Percentiles rank a stretch among this genome's conserved stretches.
phyloP scores from a whole-genome alignment of 108 stramenopile species.

The Fistulifera pelliculosa region DNA sequence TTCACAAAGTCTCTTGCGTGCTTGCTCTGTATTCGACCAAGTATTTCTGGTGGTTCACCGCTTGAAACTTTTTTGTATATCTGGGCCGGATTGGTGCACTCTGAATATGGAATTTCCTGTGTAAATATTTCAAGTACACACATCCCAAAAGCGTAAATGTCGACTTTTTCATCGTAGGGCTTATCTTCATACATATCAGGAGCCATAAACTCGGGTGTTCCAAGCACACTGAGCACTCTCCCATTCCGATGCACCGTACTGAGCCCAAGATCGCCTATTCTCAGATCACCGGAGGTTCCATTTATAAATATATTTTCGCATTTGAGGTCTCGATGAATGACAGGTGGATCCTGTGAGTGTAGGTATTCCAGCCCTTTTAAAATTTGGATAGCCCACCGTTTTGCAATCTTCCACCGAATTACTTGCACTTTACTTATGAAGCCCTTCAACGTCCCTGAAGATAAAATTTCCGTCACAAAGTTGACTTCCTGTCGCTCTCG shows the following conservation, averaged over 20 bases:
- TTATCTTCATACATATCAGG: constrained; percentile 96
- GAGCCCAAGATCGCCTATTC: constrained; percentile 96
- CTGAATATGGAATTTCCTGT: constrained; percentile 90
- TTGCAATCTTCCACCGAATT: constrained; percentile 93
- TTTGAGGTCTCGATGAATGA: constrained; percentile 98
- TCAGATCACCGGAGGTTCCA: constrained; percentile 91
- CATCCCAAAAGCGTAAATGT: constrained; percentile 99
- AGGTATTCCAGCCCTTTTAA: constrained; percentile 92
- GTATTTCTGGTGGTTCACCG: constrained; percentile 76
- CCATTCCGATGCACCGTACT: constrained; percentile 85
- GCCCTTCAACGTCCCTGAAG: constrained; percentile 84
- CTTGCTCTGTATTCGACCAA: constrained; percentile 61
- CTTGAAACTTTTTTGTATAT: constrained; percentile 92
- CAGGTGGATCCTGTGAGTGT: constrained; percentile 94
- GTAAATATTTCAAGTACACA: constrained; percentile 96
- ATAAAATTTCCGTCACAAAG: constrained; percentile 95
- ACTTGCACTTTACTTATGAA: constrained; percentile 95
- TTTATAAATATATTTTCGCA: constrained; percentile 95
- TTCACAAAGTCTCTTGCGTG: constrained; percentile 84
- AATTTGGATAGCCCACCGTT: constrained; percentile 94
- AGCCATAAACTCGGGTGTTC: constrained; percentile 99
- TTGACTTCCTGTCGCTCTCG: constrained; percentile 85
- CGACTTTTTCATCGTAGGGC: constrained; percentile 94
- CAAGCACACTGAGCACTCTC: constrained; percentile 82
- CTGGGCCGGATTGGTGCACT: constrained; percentile 90